These are phyloP conservation scores for Prosopis cineraria DNA, from an alignment of 306 rosid genomes.

Conservation along the genomic window DNA sequence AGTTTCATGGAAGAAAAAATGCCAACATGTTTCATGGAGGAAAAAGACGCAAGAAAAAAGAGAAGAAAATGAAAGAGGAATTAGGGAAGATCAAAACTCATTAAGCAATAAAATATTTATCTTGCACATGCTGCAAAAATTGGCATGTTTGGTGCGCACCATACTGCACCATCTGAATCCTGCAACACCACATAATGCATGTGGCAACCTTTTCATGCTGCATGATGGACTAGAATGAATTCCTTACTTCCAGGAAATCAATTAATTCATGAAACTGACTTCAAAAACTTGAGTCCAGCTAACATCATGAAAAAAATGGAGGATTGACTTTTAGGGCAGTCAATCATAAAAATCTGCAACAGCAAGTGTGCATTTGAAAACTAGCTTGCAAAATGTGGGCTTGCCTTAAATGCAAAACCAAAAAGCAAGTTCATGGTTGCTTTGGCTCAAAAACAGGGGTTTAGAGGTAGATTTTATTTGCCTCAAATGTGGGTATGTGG, in stretches of 20 bases:
- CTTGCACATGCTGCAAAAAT: neutral
- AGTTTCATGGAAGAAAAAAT: neutral
- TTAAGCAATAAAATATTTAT: neutral
- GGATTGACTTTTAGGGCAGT: no score
- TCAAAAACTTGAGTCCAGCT: neutral
- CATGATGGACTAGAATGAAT: neutral
- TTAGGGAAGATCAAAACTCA: neutral
- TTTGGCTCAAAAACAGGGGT: no score
- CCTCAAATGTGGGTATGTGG: no score
- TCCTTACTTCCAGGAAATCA: neutral
- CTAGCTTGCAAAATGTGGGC: no score
- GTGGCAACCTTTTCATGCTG: neutral
- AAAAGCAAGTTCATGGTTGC: no score
- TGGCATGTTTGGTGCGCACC: neutral
- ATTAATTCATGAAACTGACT: neutral
- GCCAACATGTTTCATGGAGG: neutral
- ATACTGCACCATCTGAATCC: neutral
- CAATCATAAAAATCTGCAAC: slow-evolving; percentile 8
- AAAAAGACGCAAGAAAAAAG: neutral
- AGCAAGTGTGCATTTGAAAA: no score
- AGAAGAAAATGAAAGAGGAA: neutral
- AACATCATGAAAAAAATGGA: no score
- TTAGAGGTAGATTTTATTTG: no score
- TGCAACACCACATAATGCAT: no score
- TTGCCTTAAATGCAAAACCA: no score